Evolutionary conservation across 345 rosid species (phyloP), one percentile per base, ranked within the genome.

Genomic region (Pelargonium nanum): DNA sequence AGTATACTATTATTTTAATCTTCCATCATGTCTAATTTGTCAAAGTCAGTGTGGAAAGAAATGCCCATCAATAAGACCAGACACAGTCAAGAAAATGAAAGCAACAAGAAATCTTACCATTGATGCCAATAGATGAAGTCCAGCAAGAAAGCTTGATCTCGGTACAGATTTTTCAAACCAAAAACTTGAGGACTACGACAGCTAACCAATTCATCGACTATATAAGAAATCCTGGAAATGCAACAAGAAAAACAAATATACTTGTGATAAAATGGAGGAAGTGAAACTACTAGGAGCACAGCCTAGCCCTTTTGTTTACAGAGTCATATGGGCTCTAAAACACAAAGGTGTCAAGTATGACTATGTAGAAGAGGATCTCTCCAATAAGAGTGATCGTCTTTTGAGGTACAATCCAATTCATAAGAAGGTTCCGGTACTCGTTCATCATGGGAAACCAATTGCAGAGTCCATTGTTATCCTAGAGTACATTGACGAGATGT

Each of bases 361-460:
- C 24, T 72, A 72, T 9, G 22, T 69, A 40, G 77, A 75, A 52
- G 70, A 72, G 48, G 54, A 75, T 44, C 56, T 73, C 26, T 24
- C 0, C 7, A 66, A 75, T 68, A 79, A 76, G 62, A 79, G 81
- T 23, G 67, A 66, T 24, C 55, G 66, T 53, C 75, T 76, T 58
- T 72, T 79, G 9, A 58, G 22, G 26, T 65, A 32, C 1, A 78
- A 75, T 57, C 80, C 80, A 53, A 57, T 78, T 60, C 72, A 72
- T 63, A 75, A 70, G 72, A 74, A 72, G 54, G 63, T 75, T 20
- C 83, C 83, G 8, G 80, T 78, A 16, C 65, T 78, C 20, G 25
- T 70, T 59, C 83, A 73, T 67, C 61, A 59, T 2, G 74, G 62
- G 34, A 78, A 63, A 34, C 50, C 80, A 17, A 17, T 75, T 48